Base-by-base conservation (phyloP, 2,329 filamentous ascomycete genomes). In the Aureobasidium musti region DNA sequence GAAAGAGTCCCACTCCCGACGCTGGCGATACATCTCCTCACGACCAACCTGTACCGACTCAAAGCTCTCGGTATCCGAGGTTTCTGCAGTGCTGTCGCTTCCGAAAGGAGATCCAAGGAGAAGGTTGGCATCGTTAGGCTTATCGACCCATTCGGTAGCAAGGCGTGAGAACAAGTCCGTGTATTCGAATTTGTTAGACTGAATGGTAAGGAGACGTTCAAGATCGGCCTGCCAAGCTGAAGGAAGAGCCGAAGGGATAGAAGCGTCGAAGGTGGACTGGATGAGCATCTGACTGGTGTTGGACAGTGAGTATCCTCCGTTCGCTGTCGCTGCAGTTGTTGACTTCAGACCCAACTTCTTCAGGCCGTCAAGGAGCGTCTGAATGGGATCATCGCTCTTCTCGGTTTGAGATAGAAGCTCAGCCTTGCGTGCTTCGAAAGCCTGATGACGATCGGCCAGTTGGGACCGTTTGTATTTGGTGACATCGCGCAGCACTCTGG, bases 1-100 rank as follows among this genome's bases (percentile, higher is more conserved):
- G 63, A 82, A 76, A 1, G 77, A 73, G 72, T 88, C 86, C 84
- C 86, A 88, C 14, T 78, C 71, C 21, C 71, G 70, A 35, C 77
- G 77, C 60, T 79, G 74, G 63, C 82, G 76, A 17, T 79, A 71
- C 72, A 79, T 82, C 57, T 77, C 77, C 2, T 77, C 74, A 23
- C 77, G 76, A 0, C 77, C 79, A 13, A 82, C 70, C 19, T 64
- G 47, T 0, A 54, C 49, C 10, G 77, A 73, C 43, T 82, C 81
- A 56, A 82, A 82, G 0, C 72, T 74, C 17, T 78, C 78, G 1
- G 72, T 69, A n/a, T 56, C 43, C 10, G 50, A 47, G 30, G 53
- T 45, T 3, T 49, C 59, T 17, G 56, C 39, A 33, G 33, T 50
- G 49, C 45, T 49, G 28, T 49, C 63, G 7, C 43, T 39, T 28